Base-by-base conservation (phyloP, 2,329 filamentous ascomycete genomes). In the Trichophyton simii region DNA sequence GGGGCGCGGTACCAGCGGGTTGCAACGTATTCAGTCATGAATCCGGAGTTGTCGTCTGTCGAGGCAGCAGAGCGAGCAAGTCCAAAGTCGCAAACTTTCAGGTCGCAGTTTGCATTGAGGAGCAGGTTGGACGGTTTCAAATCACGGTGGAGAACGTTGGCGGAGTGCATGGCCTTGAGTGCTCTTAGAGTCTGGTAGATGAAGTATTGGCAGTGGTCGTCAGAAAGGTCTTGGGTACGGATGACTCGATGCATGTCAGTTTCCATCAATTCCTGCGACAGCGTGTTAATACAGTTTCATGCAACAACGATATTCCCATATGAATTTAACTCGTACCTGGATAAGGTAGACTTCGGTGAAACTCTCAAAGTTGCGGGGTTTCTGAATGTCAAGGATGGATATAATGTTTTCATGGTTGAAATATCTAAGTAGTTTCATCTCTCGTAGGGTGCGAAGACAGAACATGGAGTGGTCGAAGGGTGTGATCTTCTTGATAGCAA, bases 381-480 rank as follows among this genome's bases (percentile, higher is more conserved):
- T 96, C 78, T 99, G 94, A 69, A 99, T 99, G 75, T 99, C 94
- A 68, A 99, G 85, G 69, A 99, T 99, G 59, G 91, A 97, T 73
- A 99, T 99, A 79, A 99, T 97, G 78, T 99, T 99, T 78, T 99
- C 94, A 74, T 99, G 94, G 79, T 97, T 99, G 81, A 99, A 99
- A 78, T 99, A 97, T 70, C 94, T 85, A 71, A 99, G 80, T 62
- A 99, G 82, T 83, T 99, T 99, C 94, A 99, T 99, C 79, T 99
- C 94, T 76, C 94, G 91, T 67, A 99, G 81, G 0, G 94, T 99
- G 74, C 94, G 83, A 70, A 99, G 79, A 75, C 92, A 96, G 82
- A 96, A 96, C 91, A 96, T 96, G 73, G 91, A 96, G 75, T 97
- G 94, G 72, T 99, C 94, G 76, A 99, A 99, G 4, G 94, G 94